Percentiles rank a stretch among this genome's conserved stretches.
Conservation (phyloP, 345 rosid species). For the Syzygium aromaticum region DNA sequence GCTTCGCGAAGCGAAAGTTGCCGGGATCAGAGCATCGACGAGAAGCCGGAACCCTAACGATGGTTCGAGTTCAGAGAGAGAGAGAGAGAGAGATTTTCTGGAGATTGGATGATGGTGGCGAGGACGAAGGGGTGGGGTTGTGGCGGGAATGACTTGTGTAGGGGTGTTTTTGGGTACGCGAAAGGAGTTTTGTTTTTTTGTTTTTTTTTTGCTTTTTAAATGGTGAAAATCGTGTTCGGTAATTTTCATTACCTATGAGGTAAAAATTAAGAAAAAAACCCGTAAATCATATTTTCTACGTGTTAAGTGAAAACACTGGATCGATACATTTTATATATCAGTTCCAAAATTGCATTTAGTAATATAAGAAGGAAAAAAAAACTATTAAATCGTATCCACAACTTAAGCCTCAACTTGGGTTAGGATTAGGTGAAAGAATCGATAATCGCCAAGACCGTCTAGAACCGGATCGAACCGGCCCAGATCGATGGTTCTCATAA, state of each 20-base stretch:
- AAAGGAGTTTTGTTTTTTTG: not conserved
- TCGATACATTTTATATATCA: not conserved
- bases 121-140: not conserved
- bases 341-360: not conserved
- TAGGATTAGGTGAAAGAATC: too few species aligned
- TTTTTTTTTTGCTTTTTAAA: too few species aligned
- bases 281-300: not conserved
- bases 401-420: too few species aligned
- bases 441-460: too few species aligned
- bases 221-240: not conserved
- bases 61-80: not conserved
- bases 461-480: too few species aligned
- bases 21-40: not conserved
- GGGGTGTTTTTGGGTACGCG: not conserved
- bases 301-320: not conserved
- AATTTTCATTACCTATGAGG: not conserved
- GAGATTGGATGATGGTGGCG: not conserved
- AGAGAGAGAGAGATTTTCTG: not conserved
- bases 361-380: too few species aligned
- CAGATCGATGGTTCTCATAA: too few species aligned
- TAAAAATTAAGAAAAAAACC: not conserved
- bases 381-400: too few species aligned
- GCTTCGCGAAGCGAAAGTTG: not conserved
- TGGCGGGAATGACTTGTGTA: not conserved
- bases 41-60: not conserved